Evolutionary conservation across 2,329 filamentous ascomycete genomes (phyloP).

Genomic region (Aureobasidium leucospermi): DNA sequence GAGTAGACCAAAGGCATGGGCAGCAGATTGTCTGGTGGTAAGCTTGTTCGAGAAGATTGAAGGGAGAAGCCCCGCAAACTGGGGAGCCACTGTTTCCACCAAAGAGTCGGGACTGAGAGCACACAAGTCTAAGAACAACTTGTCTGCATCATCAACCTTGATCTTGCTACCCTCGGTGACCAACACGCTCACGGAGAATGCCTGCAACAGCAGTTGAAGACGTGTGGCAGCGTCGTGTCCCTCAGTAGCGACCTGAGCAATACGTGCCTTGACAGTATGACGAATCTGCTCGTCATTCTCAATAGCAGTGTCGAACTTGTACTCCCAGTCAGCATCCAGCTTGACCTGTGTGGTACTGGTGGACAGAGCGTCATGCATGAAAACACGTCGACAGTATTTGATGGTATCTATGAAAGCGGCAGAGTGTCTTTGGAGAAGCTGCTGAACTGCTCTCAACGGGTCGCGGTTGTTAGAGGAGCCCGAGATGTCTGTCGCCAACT

Average conservation of each 20-base stretch:
- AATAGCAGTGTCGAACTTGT: constrained; percentile 65
- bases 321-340: constrained; percentile 76
- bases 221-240: constrained; percentile 21
- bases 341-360: constrained; percentile 38
- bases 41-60: constrained; percentile 66
- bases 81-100: constrained; percentile 43
- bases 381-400: constrained; percentile 57
- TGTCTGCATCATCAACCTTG: constrained; percentile 14
- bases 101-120: constrained; percentile 48
- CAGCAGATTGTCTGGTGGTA: constrained; percentile 57
- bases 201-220: constrained; percentile 15
- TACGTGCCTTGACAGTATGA: constrained; percentile 49
- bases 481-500: background rate
- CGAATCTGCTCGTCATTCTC: constrained; percentile 62
- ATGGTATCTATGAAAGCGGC: constrained; percentile 62
- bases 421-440: constrained; percentile 18
- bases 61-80: constrained; percentile 48
- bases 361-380: constrained; percentile 50
- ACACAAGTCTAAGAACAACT: constrained; percentile 47
- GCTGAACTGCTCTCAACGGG: background rate
- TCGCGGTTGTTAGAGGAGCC: background rate
- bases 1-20: constrained; percentile 68
- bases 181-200: constrained; percentile 13
- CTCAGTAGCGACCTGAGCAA: constrained; percentile 31
- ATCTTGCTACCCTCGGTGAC: background rate